Evolutionary conservation across 495 filamentous ascomycete species (phyloP), one percentile per base, ranked within the genome.

Genomic region (Penicillium cinerascens): DNA sequence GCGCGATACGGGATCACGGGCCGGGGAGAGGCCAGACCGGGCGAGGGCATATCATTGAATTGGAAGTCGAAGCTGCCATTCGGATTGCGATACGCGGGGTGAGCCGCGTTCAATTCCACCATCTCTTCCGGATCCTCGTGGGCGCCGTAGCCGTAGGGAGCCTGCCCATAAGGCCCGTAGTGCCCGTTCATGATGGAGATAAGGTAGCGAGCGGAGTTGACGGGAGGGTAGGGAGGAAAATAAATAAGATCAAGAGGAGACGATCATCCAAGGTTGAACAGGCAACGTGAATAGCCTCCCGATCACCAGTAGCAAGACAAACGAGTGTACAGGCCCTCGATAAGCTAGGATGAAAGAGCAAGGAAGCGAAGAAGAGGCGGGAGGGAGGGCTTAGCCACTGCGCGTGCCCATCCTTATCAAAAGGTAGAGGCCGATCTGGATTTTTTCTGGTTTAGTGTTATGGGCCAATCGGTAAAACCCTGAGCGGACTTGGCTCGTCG

Each of bases 41-140:
- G 37, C 18, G 37, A 47, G 10, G 49, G 40, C 2, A 41, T 15
- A 23, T 59, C 53, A 16, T 55, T 42, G 22, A 59, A 58, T 16
- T 58, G 47, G 16, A 58, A 54, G 29, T 63, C 59, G 48, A 52
- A 66, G 51, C 39, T 8, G 45, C 38, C 26, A 20, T 20, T 9
- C 4, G 42, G 58, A 23, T 39, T 52, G 8, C 56, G 46, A 20
- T 52, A 52, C 15, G 42, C 47, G 15, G 49, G 55, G 38, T 51
- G 53, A 26, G 37, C 37, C 2, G 54, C 52, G 40, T 59, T 51
- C 38, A 69, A 52, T 36, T 67, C 65, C 25, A 64, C 55, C 55
- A 63, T 61, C 46, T 69, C 66, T 16, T 69, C 66, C 8, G 52
- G 40, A 22, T 65, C 55, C 4, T 65, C 56, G 17, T 50, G 42